Conservation (phyloP, 768 basidiomycete species). For the Naganishia randhawae region DNA sequence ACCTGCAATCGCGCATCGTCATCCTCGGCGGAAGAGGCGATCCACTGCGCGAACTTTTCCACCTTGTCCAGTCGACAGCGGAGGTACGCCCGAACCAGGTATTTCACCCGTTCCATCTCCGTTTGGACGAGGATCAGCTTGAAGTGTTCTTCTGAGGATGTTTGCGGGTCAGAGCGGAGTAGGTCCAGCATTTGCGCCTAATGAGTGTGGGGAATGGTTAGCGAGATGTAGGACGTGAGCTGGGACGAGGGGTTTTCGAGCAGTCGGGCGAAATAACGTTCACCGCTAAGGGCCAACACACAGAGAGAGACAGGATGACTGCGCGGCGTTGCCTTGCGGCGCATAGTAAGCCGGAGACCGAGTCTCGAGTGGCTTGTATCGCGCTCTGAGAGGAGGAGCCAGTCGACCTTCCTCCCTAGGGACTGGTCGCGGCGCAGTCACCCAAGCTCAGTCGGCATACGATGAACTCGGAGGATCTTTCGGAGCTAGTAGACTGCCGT, state of each 20-base stretch:
- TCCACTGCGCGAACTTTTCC: slow-evolving; percentile 78
- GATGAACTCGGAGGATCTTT: too few species aligned
- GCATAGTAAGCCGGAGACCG: too few species aligned
- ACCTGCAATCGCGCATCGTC: slow-evolving; percentile 62
- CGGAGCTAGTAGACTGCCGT: too few species aligned
- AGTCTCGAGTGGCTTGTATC: too few species aligned
- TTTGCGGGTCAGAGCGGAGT: slow-evolving; percentile 72
- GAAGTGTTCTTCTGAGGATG: slow-evolving; percentile 89
- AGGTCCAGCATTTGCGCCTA: slow-evolving; percentile 73
- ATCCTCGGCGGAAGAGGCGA: slow-evolving; percentile 57
- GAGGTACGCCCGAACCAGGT: slow-evolving; percentile 82
- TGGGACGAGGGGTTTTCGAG: not conserved
- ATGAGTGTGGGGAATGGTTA: not conserved
- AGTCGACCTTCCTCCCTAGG: too few species aligned
- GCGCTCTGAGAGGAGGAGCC: too few species aligned
- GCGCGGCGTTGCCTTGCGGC: too few species aligned
- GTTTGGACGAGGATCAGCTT: slow-evolving; percentile 89
- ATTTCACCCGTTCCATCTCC: slow-evolving; percentile 90
- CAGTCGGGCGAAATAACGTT: too few species aligned
- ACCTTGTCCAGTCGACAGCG: slow-evolving; percentile 84
- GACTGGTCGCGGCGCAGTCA: too few species aligned
- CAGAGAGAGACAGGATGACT: too few species aligned
- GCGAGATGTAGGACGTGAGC: not conserved
- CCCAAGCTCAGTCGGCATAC: too few species aligned
- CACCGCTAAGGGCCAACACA: too few species aligned